Conservation (phyloP, 768 basidiomycete species). For the Coprinopsis marcescibilis region DNA sequence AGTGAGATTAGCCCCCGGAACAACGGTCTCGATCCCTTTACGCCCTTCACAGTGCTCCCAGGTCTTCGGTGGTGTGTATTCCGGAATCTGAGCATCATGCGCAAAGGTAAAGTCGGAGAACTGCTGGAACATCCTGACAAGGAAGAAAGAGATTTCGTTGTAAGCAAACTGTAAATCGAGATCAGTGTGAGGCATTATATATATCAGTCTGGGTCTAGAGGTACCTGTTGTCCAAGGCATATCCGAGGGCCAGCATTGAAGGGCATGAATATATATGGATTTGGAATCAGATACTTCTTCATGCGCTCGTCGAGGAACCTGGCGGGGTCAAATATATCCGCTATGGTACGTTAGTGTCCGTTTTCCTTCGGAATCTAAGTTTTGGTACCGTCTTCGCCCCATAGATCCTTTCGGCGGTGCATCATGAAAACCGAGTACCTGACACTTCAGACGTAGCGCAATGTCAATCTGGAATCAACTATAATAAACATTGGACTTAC, state of each 20-base stretch:
- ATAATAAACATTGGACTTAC: constrained; percentile 7
- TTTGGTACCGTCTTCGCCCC: constrained; percentile 58
- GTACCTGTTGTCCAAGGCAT: constrained; percentile 44
- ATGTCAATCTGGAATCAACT: neutral
- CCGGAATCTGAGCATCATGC: constrained; percentile 27
- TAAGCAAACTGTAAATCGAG: constrained; percentile 39
- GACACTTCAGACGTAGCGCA: constrained; percentile 21
- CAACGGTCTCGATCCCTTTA: constrained; percentile 50
- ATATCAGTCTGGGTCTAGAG: constrained; percentile 55
- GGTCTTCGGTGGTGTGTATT: constrained; percentile 51
- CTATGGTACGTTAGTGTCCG: constrained; percentile 22
- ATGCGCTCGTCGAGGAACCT: constrained; percentile 60
- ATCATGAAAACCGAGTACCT: constrained; percentile 51
- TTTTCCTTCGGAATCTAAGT: neutral
- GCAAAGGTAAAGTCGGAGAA: constrained; percentile 33
- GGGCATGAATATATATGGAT: constrained; percentile 52
- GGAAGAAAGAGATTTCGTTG: constrained; percentile 43
- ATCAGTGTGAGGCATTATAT: constrained; percentile 39
- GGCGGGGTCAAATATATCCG: constrained; percentile 57
- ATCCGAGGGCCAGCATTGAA: constrained; percentile 50
- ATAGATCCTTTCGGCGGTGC: constrained; percentile 58
- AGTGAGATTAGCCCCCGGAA: constrained; percentile 59
- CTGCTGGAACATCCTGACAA: constrained; percentile 40
- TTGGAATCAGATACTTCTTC: constrained; percentile 47
- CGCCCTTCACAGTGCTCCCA: constrained; percentile 47